phyloP scores from a whole-genome alignment of 225 moss, liverwort and hornwort species.

The Pseudisothecium myosuroides region DNA sequence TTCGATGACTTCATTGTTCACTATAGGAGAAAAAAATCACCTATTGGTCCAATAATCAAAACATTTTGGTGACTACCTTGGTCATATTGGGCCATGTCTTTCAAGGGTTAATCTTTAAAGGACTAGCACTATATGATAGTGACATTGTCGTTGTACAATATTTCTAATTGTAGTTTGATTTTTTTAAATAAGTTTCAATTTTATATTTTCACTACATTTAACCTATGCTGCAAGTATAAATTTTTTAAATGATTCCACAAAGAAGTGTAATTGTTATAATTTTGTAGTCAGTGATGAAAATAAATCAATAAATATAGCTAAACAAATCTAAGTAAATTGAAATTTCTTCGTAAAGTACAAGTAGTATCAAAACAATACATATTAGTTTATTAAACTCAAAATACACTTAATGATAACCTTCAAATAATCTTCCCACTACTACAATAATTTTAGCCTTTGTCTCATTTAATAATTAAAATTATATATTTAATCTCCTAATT shows the following conservation, averaged over 20 bases:
- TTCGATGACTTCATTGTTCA: too few species aligned
- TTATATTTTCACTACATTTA: neutral
- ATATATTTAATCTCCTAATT: too few species aligned
- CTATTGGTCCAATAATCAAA: fast-evolving
- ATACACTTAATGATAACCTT: too few species aligned
- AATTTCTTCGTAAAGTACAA: fast-evolving
- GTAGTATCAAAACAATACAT: neutral
- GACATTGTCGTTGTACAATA: neutral
- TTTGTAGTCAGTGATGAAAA: neutral
- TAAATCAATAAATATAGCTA: neutral
- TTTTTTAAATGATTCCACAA: neutral
- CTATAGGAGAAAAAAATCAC: too few species aligned
- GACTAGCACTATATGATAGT: neutral
- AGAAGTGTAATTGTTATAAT: too few species aligned
- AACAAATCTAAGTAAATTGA: neutral
- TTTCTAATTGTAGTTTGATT: neutral
- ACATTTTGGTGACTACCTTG: neutral
- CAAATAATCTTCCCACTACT: neutral
- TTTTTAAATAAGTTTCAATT: neutral
- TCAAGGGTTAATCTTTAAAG: neutral
- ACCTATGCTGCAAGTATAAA: too few species aligned
- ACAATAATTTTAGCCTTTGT: neutral
- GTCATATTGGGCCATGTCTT: neutral
- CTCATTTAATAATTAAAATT: neutral
- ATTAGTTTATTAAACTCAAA: neutral